phyloP scores from a whole-genome alignment of 1,139 yeast species.

The Ogataea hybrid region DNA sequence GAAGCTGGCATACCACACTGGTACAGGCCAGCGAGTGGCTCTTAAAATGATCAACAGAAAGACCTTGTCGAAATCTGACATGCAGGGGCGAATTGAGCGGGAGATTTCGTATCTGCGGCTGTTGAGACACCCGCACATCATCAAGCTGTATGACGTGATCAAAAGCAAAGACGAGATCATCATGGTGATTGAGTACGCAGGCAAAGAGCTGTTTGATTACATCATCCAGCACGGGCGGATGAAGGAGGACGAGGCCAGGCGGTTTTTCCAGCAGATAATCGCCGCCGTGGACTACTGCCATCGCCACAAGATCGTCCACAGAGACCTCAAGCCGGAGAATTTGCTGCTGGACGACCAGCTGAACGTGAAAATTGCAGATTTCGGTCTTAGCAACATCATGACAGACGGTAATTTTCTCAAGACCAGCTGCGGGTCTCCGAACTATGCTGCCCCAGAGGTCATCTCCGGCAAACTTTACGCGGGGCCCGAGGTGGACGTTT shows the following conservation, averaged over 20 bases:
- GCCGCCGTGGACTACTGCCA: conserved; percentile 99
- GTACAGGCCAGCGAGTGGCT: conserved; percentile 93
- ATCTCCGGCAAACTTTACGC: conserved; percentile 95
- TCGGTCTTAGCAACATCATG: conserved; percentile 94
- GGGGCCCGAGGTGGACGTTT: conserved; percentile 98
- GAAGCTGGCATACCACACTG: conserved; percentile 88
- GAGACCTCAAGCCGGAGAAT: conserved; percentile 96
- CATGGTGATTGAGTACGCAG: conserved; percentile 98
- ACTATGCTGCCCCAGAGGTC: conserved; percentile 98
- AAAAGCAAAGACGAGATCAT: conserved; percentile 94
- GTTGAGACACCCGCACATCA: conserved; percentile 94
- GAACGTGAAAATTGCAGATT: conserved; percentile 96
- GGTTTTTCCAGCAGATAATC: conserved; percentile 95
- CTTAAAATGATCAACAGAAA: conserved; percentile 91
- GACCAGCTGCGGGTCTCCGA: conserved; percentile 96
- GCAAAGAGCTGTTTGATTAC: conserved; percentile 92
- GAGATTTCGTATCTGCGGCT: conserved; percentile 89
- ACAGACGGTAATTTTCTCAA: conserved; percentile 96
- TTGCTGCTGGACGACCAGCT: conserved; percentile 84
- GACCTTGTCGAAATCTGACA: conserved; percentile 91
- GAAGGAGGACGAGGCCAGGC: conserved; percentile 91
- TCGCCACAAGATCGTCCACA: conserved; percentile 94
- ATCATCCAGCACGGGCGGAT: conserved; percentile 94
- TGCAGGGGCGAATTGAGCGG: conserved; percentile 96
- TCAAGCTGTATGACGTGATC: conserved; percentile 93